A percentile compares a stretch with the other conserved stretches of the same genome.
Evolutionary conservation across 257 asterid genomes (phyloP).

Genomic region (Solanum paucissectum): DNA sequence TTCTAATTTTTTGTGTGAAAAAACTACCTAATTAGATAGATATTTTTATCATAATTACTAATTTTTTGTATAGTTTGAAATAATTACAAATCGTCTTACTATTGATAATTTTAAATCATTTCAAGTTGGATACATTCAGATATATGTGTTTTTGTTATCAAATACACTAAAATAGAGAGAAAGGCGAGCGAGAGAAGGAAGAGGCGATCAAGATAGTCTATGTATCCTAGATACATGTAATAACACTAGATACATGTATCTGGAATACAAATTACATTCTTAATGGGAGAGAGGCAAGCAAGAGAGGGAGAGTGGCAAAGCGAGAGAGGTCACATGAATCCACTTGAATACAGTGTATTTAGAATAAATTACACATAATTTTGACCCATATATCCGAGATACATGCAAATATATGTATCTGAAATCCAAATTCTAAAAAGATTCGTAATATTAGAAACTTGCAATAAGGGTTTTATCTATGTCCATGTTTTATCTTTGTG

Average conservation of each 20-base stretch:
- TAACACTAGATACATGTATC: neutral
- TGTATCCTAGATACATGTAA: neutral
- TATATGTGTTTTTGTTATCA: too few relatives aligned
- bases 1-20: too few relatives aligned
- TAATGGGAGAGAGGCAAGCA: neutral
- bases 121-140: neutral
- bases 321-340: neutral
- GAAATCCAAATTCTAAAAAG: neutral
- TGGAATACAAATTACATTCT: neutral
- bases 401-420: neutral
- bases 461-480: neutral
- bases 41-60: neutral
- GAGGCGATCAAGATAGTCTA: neutral
- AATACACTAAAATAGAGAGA: neutral
- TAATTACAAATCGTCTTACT: too few relatives aligned
- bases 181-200: neutral
- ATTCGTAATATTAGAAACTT: neutral
- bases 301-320: neutral
- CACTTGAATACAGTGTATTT: neutral
- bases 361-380: neutral
- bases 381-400: neutral
- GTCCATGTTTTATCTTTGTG: neutral
- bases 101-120: too few relatives aligned
- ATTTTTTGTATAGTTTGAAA: too few relatives aligned
- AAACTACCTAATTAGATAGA: too few relatives aligned